Conservation (phyloP, 2,329 filamentous ascomycete genomes). For the Exophiala xenobiotica region DNA sequence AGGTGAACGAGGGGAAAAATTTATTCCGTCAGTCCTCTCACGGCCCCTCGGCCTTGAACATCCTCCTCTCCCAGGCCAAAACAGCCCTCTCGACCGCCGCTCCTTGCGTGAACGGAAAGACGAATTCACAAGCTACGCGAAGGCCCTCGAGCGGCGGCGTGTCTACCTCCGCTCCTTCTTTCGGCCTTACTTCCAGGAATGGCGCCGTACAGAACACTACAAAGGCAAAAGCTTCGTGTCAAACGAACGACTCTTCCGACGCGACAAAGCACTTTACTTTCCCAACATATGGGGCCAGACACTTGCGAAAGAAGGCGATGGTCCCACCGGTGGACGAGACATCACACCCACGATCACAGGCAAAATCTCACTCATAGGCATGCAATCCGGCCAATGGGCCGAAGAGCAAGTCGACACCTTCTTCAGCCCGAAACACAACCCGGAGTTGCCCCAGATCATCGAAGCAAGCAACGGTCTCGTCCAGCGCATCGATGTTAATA, state of each 20-base stretch:
- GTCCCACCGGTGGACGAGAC: constrained; percentile 57
- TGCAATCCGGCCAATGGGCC: constrained; percentile 85
- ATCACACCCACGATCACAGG: constrained; percentile 74
- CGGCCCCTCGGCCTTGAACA: constrained; percentile 79
- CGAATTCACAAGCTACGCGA: constrained; percentile 82
- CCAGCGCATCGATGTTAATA: constrained; percentile 82
- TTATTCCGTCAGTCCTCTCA: constrained; percentile 54
- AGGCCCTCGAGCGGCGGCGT: constrained; percentile 73
- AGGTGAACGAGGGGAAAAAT: constrained; percentile 41
- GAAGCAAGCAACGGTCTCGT: constrained; percentile 52
- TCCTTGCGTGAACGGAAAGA: constrained; percentile 67
- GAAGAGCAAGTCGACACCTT: constrained; percentile 77
- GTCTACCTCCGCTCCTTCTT: constrained; percentile 76
- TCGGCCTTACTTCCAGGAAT: constrained; percentile 94
- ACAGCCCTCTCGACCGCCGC: constrained; percentile 72
- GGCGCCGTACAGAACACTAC: constrained; percentile 76
- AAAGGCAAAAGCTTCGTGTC: constrained; percentile 90
- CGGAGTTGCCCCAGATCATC: constrained; percentile 65
- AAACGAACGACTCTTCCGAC: constrained; percentile 79
- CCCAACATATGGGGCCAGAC: constrained; percentile 86
- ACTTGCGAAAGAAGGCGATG: constrained; percentile 44
- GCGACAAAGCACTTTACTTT: constrained; percentile 82
- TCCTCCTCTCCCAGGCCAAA: constrained; percentile 75
- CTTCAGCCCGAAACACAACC: constrained; percentile 64
- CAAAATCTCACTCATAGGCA: constrained; percentile 72